phyloP scores from a whole-genome alignment of 2,329 filamentous ascomycete species.

The Chaetomiaceae sp. region DNA sequence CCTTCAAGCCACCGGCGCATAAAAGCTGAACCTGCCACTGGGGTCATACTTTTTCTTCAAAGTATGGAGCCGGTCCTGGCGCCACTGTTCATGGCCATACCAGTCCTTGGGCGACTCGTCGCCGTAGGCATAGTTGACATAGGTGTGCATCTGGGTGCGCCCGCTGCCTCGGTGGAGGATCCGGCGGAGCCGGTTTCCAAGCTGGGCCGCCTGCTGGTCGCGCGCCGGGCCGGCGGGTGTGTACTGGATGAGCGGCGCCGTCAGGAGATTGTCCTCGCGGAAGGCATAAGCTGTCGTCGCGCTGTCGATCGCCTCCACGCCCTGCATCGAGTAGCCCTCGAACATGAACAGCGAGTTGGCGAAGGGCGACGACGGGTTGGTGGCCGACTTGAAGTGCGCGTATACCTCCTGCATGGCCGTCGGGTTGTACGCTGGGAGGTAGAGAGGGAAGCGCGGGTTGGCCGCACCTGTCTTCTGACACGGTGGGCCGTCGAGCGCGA shows the following conservation, averaged over 20 bases:
- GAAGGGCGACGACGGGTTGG: constrained; percentile 28
- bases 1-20: background rate
- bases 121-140: constrained; percentile 51
- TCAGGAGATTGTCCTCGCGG: constrained; percentile 42
- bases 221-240: constrained; percentile 30
- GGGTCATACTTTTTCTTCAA: constrained; percentile 47
- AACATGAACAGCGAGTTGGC: constrained; percentile 46
- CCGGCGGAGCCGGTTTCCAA: constrained; percentile 38
- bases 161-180: constrained; percentile 36
- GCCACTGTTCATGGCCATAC: constrained; percentile 49
- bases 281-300: constrained; percentile 42
- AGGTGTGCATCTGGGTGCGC: constrained; percentile 33
- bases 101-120: constrained; percentile 38
- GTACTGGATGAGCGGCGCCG: constrained; percentile 35
- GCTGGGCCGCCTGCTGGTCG: constrained; percentile 32
- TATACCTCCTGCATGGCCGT: constrained; percentile 30
- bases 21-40: too few relatives aligned
- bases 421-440: constrained; percentile 38
- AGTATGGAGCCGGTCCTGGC: constrained; percentile 40
- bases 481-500: constrained; percentile 33
- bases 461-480: constrained; percentile 40
- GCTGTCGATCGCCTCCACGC: constrained; percentile 36
- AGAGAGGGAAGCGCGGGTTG: constrained; percentile 43
- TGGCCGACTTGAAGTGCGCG: constrained; percentile 33
- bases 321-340: constrained; percentile 49